phyloP scores from a whole-genome alignment of 2,329 filamentous ascomycete species.

The Aspergillus eucalypticola region DNA sequence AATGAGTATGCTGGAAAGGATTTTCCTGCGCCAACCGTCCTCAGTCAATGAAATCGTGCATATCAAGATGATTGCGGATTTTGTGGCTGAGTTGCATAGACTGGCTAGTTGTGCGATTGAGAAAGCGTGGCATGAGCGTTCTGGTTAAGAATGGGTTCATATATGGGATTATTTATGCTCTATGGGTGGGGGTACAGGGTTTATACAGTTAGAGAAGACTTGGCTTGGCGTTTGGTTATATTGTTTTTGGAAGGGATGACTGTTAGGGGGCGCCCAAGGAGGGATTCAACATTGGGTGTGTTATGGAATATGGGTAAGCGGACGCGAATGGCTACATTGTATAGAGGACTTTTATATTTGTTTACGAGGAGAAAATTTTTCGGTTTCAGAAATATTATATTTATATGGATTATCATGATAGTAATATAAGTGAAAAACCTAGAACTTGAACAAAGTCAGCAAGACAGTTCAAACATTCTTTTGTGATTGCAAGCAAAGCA shows the following conservation, averaged over 20 bases:
- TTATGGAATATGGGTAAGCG: too few species aligned
- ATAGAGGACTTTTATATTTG: too few species aligned
- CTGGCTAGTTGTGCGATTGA: conserved; percentile 48
- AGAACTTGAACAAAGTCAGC: conserved; percentile 1
- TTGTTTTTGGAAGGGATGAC: background rate
- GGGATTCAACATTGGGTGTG: too few species aligned
- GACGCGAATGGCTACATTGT: too few species aligned
- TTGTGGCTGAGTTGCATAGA: conserved; percentile 48
- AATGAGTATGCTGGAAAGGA: conserved; percentile 46
- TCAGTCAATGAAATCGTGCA: conserved; percentile 43
- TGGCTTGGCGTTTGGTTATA: background rate
- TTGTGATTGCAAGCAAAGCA: background rate
- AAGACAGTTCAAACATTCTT: background rate
- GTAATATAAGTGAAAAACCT: background rate
- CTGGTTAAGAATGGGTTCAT: background rate
- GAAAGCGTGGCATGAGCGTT: conserved; percentile 37
- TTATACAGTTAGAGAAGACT: background rate
- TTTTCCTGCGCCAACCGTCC: conserved; percentile 30
- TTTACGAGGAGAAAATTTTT: background rate
- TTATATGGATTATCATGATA: background rate
- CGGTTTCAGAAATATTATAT: background rate
- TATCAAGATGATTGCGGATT: conserved; percentile 45
- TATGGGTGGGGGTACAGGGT: background rate
- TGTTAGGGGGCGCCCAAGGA: background rate
- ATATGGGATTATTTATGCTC: too few species aligned